Evolutionary conservation across 2,329 filamentous ascomycete species (phyloP), one percentile per base, ranked within the genome.

Genomic region (Penicillium sp.): DNA sequence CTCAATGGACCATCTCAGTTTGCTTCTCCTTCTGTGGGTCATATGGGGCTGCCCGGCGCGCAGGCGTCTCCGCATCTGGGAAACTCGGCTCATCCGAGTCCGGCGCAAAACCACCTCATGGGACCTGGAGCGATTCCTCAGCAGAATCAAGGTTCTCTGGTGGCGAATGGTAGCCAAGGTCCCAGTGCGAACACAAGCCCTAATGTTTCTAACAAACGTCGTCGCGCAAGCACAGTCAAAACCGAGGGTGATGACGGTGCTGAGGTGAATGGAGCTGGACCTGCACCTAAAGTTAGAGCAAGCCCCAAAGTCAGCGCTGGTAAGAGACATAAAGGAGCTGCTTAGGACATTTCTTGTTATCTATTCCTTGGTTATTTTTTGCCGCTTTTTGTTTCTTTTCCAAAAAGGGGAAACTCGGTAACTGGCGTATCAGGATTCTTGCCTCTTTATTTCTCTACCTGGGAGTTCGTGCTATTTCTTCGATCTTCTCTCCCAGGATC

Each of bases 161-260:
- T 78, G 61, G 70, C 74, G 14, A 83, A 78, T 68, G 81, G 67
- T 52, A 71, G 65, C 55, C 69, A 74, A 61, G 78, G 76, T 3
- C 76, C 79, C 8, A 85, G 82, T 63, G 81, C 83, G 30, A 86
- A 83, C 62, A 85, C 84, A 5, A 86, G 83, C 62, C 84, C 84
- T 2, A 85, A 83, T 62, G 78, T 84, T 45, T 79, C 74, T 48
- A 79, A 79, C 64, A 87, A 87, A 70, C 75, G 81, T 58, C 79
- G 84, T 59, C 75, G 84, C 59, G 71, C 79, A 24, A 86, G 83
- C 68, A 79, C 79, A 14, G 81, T 84, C 56, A 86, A 86, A 68
- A 71, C 79, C 53, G 83, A 85, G 63, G 76, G 71, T 40, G 82
- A 85, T 47, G 82, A 83, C 46, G 71, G 68, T 28, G 56, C 66